Conservation (phyloP, 208 protist genomes). For the Trichomonas tenax region DNA sequence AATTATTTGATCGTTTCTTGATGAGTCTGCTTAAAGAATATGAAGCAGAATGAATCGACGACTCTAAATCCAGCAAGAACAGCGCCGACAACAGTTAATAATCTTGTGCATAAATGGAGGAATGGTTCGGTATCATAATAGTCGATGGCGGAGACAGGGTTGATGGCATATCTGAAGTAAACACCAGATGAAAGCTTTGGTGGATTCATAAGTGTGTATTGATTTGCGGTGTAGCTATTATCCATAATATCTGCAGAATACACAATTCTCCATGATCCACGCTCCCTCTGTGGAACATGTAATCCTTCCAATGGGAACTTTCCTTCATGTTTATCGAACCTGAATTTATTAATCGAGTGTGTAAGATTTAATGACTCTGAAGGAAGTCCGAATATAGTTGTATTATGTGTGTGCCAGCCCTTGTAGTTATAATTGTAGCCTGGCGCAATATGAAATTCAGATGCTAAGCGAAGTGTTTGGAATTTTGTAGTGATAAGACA, state of each 20-base stretch:
- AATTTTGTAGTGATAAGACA: background rate
- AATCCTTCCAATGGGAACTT: background rate
- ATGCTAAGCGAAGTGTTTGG: background rate
- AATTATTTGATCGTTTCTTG: background rate
- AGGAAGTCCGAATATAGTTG: background rate
- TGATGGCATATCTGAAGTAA: background rate
- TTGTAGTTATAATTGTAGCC: background rate
- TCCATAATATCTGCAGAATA: background rate
- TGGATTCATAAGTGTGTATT: background rate
- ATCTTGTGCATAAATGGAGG: background rate
- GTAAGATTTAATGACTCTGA: background rate
- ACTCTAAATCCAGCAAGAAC: background rate
- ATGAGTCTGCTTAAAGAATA: background rate
- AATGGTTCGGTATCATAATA: background rate
- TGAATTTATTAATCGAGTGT: background rate
- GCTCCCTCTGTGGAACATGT: background rate
- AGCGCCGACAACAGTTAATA: background rate
- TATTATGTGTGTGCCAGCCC: background rate
- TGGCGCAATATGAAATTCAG: background rate
- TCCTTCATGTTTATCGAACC: background rate
- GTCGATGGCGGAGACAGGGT: background rate
- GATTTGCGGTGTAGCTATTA: background rate
- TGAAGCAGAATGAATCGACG: background rate
- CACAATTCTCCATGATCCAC: background rate
- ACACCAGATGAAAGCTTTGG: background rate